Evolutionary conservation across 768 basidiomycete species (phyloP).

Genomic region (Phlegmacium glaucopus): DNA sequence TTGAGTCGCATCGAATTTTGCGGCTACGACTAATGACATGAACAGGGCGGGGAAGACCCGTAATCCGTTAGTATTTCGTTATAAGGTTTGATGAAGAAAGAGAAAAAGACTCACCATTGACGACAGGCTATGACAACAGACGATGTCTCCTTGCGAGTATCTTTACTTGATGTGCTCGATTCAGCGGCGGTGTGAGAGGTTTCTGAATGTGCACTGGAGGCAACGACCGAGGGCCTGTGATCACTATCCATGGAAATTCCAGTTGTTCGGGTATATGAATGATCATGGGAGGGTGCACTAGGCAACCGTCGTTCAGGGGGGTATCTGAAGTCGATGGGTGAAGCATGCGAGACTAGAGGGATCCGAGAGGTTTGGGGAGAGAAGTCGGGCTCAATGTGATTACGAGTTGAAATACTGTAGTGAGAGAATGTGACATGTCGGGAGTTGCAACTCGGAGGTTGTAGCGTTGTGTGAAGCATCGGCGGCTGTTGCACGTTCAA

Average conservation of each 20-base stretch:
- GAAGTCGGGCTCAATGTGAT: slow-evolving; percentile 43
- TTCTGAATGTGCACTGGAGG: slow-evolving; percentile 32
- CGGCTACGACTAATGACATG: slow-evolving; percentile 61
- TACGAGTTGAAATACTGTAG: slow-evolving; percentile 40
- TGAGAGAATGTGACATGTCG: slow-evolving; percentile 41
- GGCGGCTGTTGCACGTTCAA: slow-evolving; percentile 45
- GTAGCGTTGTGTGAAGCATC: slow-evolving; percentile 43
- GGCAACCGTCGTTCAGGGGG: slow-evolving; percentile 41
- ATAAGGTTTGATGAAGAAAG: slow-evolving; percentile 40
- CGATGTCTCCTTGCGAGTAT: slow-evolving; percentile 55
- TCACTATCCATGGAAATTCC: slow-evolving; percentile 28
- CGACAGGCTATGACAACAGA: slow-evolving; percentile 80
- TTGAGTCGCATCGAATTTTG: slow-evolving; percentile 86
- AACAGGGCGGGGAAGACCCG: slow-evolving; percentile 29
- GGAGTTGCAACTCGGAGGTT: slow-evolving; percentile 38
- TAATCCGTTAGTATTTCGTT: slow-evolving; percentile 32
- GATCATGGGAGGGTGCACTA: slow-evolving; percentile 44
- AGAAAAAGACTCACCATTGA: slow-evolving; percentile 61
- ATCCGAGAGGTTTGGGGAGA: slow-evolving; percentile 41
- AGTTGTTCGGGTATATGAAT: slow-evolving; percentile 32
- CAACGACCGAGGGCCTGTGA: slow-evolving; percentile 29
- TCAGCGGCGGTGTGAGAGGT: slow-evolving; percentile 24
- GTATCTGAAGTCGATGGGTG: slow-evolving; percentile 36
- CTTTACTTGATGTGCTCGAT: slow-evolving; percentile 29
- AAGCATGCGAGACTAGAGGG: slow-evolving; percentile 31